Evolutionary conservation across 176 grass and related monocot genomes (phyloP).

Genomic region (Oropetium thomaeum): DNA sequence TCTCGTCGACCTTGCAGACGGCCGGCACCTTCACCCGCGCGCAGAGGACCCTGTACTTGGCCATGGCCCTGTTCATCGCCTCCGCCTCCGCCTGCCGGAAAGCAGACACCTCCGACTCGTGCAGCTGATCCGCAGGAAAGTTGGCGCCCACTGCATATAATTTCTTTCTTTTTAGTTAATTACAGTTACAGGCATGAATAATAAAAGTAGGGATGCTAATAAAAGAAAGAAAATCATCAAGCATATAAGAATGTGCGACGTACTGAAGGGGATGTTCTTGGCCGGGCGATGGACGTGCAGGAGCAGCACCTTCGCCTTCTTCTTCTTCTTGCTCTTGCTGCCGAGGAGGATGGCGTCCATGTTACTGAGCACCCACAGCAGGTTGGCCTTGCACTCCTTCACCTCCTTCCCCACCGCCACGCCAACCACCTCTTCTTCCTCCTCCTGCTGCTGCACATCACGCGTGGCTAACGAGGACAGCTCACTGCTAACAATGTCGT

Average conservation of each 20-base stretch:
- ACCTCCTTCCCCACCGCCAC: slow-evolving; percentile 18
- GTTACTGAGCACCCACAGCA: slow-evolving; percentile 19
- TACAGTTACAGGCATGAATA: too few species aligned
- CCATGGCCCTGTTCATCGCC: background rate
- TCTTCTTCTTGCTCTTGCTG: background rate
- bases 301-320: background rate
- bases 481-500: too few species aligned
- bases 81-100: slow-evolving; percentile 6
- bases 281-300: slow-evolving; percentile 24
- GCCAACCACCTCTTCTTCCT: background rate
- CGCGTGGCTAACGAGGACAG: background rate
- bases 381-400: slow-evolving; percentile 17
- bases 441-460: background rate
- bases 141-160: background rate
- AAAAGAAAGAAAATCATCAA: background rate
- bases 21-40: background rate
- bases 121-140: slow-evolving; percentile 7
- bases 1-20: background rate
- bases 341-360: slow-evolving; percentile 1
- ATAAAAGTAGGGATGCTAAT: too few species aligned
- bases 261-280: slow-evolving; percentile 13
- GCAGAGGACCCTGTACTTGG: slow-evolving; percentile 12
- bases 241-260: background rate
- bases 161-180: too few species aligned
- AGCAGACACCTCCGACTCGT: slow-evolving; percentile 1